Conservation (phyloP, 1,284 basidiomycete species). For the Cerioporus squamosus region DNA sequence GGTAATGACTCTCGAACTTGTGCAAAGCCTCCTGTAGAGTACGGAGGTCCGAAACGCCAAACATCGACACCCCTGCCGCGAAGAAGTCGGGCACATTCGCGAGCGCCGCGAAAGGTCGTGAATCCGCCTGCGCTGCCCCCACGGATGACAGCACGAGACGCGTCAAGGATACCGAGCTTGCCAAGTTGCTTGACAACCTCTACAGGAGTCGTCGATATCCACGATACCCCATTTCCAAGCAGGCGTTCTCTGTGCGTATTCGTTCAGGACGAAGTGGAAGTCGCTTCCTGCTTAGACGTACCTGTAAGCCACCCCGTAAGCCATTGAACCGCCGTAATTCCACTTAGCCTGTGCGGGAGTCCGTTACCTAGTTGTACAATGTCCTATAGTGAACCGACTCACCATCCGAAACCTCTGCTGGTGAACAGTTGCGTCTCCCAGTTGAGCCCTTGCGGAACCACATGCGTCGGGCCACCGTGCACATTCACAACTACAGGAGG, state of each 20-base stretch:
- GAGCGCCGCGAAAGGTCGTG: conserved; percentile 44
- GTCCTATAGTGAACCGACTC: background rate
- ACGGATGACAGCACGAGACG: conserved; percentile 53
- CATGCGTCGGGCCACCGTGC: conserved; percentile 65
- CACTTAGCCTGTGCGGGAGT: conserved; percentile 48
- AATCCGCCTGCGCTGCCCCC: conserved; percentile 49
- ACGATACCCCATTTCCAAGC: conserved; percentile 60
- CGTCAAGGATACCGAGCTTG: conserved; percentile 48
- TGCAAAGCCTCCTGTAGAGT: conserved; percentile 43
- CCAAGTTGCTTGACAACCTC: conserved; percentile 47
- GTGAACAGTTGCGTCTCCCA: conserved; percentile 62
- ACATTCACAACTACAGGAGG: conserved; percentile 63
- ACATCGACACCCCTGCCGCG: conserved; percentile 40
- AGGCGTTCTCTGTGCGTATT: conserved; percentile 49
- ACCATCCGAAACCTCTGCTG: conserved; percentile 49
- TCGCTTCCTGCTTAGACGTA: conserved; percentile 10
- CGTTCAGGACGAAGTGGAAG: background rate
- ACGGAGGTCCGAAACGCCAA: conserved; percentile 45
- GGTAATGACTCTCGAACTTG: conserved; percentile 49
- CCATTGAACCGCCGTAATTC: conserved; percentile 67
- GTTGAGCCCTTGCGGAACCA: conserved; percentile 46
- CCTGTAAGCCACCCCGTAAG: conserved; percentile 59
- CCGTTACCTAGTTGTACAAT: background rate
- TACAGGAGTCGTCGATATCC: conserved; percentile 62
- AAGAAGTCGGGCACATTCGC: conserved; percentile 28